Percentiles rank a stretch among this genome's conserved stretches.
These are phyloP conservation scores for Myxozyma sirexii DNA, from an alignment of 805 yeast genomes.

Conservation along the genomic window DNA sequence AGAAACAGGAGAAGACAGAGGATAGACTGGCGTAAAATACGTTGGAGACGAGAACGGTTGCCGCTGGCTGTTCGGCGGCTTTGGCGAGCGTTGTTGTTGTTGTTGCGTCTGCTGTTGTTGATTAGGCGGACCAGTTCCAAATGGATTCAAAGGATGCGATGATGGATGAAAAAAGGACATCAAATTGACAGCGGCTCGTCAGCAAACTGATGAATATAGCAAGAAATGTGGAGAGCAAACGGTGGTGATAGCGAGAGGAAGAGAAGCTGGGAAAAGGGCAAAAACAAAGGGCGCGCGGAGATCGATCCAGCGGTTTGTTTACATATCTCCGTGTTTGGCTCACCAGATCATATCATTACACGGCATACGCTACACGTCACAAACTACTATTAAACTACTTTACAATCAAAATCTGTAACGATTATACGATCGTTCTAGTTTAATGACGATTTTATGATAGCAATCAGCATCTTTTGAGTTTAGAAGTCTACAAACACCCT, in stretches of 20 bases:
- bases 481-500: no score
- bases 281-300: no score
- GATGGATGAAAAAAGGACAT: conserved; percentile 32
- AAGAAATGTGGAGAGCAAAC: background rate
- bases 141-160: conserved; percentile 28
- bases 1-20: conserved; percentile 1
- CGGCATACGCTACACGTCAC: no score
- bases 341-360: no score
- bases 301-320: no score
- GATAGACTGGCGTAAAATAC: background rate
- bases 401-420: no score
- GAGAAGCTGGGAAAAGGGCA: no score
- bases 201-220: background rate
- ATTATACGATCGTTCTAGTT: no score
- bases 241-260: background rate
- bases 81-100: conserved; percentile 4
- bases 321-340: no score
- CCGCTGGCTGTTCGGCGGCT: background rate
- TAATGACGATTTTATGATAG: no score
- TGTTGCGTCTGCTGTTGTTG: background rate
- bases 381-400: no score
- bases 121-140: conserved; percentile 13
- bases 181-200: background rate
- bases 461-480: no score
- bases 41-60: background rate